Percentiles rank a stretch among this genome's conserved stretches.
These are phyloP conservation scores for Apiospora sp. DNA, from an alignment of 2,329 filamentous ascomycete species.

Conservation along the genomic window DNA sequence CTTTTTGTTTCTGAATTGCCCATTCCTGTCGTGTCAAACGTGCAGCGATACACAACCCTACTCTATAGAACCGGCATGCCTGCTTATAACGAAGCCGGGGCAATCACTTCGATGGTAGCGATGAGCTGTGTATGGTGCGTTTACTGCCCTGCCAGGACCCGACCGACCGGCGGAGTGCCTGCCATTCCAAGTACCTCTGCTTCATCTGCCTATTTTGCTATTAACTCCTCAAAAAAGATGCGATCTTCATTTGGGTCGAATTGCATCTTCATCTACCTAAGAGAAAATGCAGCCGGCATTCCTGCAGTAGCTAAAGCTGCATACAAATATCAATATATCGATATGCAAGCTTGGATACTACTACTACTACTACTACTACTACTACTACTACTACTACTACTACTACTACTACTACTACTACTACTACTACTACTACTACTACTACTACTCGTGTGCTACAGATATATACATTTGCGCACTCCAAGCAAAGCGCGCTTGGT, in stretches of 20 bases:
- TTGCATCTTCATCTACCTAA: neutral
- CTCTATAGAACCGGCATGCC: slow-evolving; percentile 14
- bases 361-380: too few species aligned
- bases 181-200: neutral
- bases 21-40: slow-evolving; percentile 13
- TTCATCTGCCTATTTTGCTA: neutral
- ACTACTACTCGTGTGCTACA: slow-evolving; percentile 9
- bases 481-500: neutral
- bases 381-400: too few species aligned
- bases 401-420: too few species aligned
- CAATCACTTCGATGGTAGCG: neutral
- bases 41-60: slow-evolving; percentile 18
- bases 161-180: neutral
- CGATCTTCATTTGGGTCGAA: neutral
- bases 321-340: slow-evolving; percentile 16
- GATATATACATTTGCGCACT: neutral
- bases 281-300: neutral
- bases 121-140: neutral
- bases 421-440: too few species aligned
- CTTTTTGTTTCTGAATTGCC: neutral
- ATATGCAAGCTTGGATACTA: slow-evolving; percentile 5
- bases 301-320: neutral
- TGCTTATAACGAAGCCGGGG: neutral
- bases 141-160: neutral
- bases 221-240: neutral